These are phyloP conservation scores for Podosphaera xanthii DNA, from an alignment of 2,329 filamentous ascomycete species.

Conservation along the genomic window DNA sequence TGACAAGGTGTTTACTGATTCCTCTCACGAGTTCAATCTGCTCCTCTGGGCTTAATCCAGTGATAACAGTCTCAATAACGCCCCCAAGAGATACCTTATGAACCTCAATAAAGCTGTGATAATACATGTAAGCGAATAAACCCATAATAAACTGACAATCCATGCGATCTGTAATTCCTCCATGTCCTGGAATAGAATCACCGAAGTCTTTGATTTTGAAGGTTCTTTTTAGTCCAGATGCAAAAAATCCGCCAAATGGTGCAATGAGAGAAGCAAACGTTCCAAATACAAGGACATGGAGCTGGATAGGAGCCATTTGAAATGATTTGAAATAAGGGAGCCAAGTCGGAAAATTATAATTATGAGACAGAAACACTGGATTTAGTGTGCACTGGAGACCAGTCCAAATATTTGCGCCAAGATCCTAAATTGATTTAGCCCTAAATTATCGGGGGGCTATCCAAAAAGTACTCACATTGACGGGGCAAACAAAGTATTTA, in stretches of 20 bases:
- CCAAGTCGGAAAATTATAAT: conserved; percentile 49
- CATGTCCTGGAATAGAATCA: conserved; percentile 90
- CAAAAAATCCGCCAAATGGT: conserved; percentile 95
- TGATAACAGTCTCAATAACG: conserved; percentile 80
- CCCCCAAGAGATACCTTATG: conserved; percentile 68
- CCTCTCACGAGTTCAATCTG: conserved; percentile 60
- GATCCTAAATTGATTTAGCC: conserved; percentile 27
- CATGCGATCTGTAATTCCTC: conserved; percentile 97
- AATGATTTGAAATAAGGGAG: conserved; percentile 52
- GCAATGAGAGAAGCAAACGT: conserved; percentile 93
- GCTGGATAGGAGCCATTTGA: conserved; percentile 68
- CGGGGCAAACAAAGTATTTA: conserved; percentile 96
- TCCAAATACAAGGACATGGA: conserved; percentile 74
- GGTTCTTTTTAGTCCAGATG: conserved; percentile 86
- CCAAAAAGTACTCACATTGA: conserved; percentile 38
- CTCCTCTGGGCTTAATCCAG: conserved; percentile 65
- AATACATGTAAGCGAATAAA: conserved; percentile 96
- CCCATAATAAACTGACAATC: conserved; percentile 99
- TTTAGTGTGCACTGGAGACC: conserved; percentile 79
- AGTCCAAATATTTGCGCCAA: conserved; percentile 80
- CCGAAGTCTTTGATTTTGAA: conserved; percentile 99
- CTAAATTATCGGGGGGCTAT: neutral
- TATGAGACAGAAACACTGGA: conserved; percentile 65
- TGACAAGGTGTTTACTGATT: conserved; percentile 39
- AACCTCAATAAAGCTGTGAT: conserved; percentile 84